Evolutionary conservation across 176 grass and related monocot genomes (phyloP).

Genomic region (Microstegium vimineum): DNA sequence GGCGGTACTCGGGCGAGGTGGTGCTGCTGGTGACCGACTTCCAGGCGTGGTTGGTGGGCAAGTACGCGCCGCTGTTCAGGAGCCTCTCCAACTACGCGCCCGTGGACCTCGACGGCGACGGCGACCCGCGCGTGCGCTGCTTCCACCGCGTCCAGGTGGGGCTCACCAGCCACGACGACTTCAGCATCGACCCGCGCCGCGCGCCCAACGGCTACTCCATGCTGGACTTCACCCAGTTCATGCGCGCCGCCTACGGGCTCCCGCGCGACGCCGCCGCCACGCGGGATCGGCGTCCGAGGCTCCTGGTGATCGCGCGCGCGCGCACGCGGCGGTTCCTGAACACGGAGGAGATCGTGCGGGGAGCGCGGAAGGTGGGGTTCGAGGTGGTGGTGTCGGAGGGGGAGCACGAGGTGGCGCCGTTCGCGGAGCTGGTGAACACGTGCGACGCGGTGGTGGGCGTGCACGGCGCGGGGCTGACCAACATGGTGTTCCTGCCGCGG

Average conservation of each 20-base stretch:
- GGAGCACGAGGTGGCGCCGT: conserved; percentile 41
- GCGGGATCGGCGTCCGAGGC: not conserved
- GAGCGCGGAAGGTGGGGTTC: conserved; percentile 45
- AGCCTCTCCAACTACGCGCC: conserved; percentile 60
- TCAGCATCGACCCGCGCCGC: conserved; percentile 69
- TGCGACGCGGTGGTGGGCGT: conserved; percentile 71
- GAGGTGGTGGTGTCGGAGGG: conserved; percentile 65
- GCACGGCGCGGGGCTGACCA: conserved; percentile 79
- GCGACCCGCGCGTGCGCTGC: conserved; percentile 58
- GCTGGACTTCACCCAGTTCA: conserved; percentile 53
- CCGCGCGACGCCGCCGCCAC: conserved; percentile 7
- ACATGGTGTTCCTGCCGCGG: conserved; percentile 84
- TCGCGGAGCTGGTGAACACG: conserved; percentile 54
- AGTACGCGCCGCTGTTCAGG: conserved; percentile 64
- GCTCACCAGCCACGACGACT: conserved; percentile 67
- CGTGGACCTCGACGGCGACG: conserved; percentile 50
- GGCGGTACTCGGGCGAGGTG: conserved; percentile 70
- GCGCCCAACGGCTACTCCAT: conserved; percentile 55
- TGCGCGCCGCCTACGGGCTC: conserved; percentile 41
- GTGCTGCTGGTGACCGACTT: conserved; percentile 52
- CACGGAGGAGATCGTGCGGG: conserved; percentile 43
- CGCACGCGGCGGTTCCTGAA: conserved; percentile 59
- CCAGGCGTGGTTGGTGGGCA: conserved; percentile 57
- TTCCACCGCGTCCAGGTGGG: conserved; percentile 62
- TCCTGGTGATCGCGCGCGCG: conserved; percentile 51